These are phyloP conservation scores for Cercospora brassicicola DNA, from an alignment of 2,329 filamentous ascomycete species.

Conservation along the genomic window DNA sequence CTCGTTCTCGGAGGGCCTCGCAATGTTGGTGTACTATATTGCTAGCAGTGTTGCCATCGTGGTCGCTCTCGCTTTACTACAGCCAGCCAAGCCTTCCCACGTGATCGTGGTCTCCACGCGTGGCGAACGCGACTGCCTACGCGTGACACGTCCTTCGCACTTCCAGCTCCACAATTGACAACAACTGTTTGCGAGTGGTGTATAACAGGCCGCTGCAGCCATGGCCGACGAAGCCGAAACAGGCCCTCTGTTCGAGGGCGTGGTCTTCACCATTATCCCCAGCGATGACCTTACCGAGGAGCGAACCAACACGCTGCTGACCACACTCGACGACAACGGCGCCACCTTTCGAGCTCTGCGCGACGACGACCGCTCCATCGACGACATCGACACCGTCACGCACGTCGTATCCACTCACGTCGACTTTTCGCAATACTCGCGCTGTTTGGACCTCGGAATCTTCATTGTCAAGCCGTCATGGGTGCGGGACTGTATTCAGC, in stretches of 20 bases:
- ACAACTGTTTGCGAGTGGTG: background rate
- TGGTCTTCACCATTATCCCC: conserved; percentile 48
- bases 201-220: background rate
- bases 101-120: background rate
- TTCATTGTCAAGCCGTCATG: conserved; percentile 81
- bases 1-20: background rate
- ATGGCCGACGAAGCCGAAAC: conserved; percentile 24
- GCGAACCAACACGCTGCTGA: conserved; percentile 45
- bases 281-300: conserved; percentile 33
- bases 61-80: background rate
- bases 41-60: background rate
- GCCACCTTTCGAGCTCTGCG: conserved; percentile 49
- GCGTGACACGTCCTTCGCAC: background rate
- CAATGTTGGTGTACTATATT: background rate
- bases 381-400: conserved; percentile 52
- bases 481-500: conserved; percentile 70
- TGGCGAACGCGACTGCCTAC: background rate
- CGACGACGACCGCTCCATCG: conserved; percentile 39
- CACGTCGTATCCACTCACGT: conserved; percentile 74
- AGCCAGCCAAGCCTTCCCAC: background rate
- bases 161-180: background rate
- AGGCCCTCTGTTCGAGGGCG: conserved; percentile 41
- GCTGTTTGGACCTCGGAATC: conserved; percentile 73
- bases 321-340: conserved; percentile 49
- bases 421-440: conserved; percentile 85